Base-by-base conservation (phyloP, 257 asterid genomes). In the Solanum habrochaites region DNA sequence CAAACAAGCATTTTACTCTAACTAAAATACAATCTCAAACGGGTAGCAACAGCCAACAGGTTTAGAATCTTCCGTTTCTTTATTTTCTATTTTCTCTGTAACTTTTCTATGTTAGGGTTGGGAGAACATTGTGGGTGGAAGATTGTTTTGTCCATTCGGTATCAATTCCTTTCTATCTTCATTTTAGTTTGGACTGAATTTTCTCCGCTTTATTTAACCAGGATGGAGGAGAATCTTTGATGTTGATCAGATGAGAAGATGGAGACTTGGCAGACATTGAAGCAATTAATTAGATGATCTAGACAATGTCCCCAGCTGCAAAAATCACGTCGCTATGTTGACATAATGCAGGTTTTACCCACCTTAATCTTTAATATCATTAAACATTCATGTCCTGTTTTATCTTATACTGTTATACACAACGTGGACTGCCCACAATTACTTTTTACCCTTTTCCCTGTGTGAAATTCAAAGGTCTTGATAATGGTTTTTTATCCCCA, bases 251-350 rank as follows among this genome's bases (percentile, higher is more conserved):
- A 97, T 95, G 98, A 95, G 98, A 97, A 91, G 98, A 97, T 90
- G 99, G 96, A 86, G 98, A 97, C 90, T 90, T 96, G 87, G 98
- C 95, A 18, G 99, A 97, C 83, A 96, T 97, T 32, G 99, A 97
- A 89, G 92, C 93, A 87, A 95, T 97, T 77, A 97, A 97, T 89
- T 95, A 96, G 99, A 97, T 87, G 99, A 97, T 89, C 91, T 97
- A 43, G 99, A 96, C 73, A 96, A 93, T 67, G 98, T 97, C 83
- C 96, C 99, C 88, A 96, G 82, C 93, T 97, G 37, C 99, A 95
- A 85, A 97, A 92, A 81, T 87, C 98, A 3, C 96, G 92, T 66
- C 98, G 99, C 18, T 97, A 90, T 56, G 88, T 86, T 82, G 96
- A 93, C 88, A 93, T 97, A 67, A 93, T 97, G 92, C 94, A 93